Conservation (phyloP, 305 asterid species). For the Ilex paraguariensis region DNA sequence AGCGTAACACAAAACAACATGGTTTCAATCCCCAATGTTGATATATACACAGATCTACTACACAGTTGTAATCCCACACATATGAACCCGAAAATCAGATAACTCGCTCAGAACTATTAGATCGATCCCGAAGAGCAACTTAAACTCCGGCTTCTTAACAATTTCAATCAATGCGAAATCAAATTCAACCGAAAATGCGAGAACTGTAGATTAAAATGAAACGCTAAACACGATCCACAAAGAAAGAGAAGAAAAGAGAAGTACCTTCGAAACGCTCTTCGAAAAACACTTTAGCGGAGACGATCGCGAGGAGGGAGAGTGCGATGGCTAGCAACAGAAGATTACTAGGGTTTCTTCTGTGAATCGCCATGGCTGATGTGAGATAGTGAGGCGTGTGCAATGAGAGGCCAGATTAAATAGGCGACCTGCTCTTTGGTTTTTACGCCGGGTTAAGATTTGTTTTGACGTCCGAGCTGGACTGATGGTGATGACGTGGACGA, state of each 20-base stretch:
- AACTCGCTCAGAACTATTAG: no score
- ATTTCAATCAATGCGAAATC: neutral
- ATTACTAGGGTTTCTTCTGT: conserved; percentile 40
- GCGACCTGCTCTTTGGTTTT: conserved; percentile 17
- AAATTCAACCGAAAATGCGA: neutral
- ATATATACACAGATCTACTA: no score
- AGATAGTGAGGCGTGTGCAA: conserved; percentile 16
- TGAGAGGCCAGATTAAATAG: conserved; percentile 19
- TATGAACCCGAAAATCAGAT: no score
- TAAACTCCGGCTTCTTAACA: no score
- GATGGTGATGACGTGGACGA: conserved; percentile 10
- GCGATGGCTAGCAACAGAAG: conserved; percentile 37
- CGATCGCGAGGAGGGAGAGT: conserved; percentile 43
- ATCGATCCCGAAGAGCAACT: no score
- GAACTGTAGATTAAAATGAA: neutral
- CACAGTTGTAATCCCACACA: no score
- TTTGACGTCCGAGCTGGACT: conserved; percentile 19
- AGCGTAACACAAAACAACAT: no score
- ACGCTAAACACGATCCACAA: neutral
- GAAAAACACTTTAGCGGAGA: conserved; percentile 74
- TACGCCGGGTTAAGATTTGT: neutral
- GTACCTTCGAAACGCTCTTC: conserved; percentile 91
- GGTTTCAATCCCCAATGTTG: no score
- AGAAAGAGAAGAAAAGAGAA: neutral
- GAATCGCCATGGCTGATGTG: conserved; percentile 51